These are phyloP conservation scores for Mediolabrus comicus DNA, from an alignment of 108 stramenopile species.

Conservation along the genomic window DNA sequence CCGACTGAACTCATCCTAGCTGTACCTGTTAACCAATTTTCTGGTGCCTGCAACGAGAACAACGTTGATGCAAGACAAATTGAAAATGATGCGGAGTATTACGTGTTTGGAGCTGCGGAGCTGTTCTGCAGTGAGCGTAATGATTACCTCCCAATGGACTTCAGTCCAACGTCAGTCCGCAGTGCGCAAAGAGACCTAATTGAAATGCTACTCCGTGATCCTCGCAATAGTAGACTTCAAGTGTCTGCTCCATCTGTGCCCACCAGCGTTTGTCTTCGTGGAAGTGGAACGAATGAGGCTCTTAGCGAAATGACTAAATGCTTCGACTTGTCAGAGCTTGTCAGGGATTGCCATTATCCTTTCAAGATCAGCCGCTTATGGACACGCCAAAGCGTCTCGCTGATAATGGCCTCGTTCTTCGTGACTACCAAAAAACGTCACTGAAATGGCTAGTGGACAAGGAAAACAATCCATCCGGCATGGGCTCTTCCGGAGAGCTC, in stretches of 20 bases:
- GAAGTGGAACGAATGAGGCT: not conserved
- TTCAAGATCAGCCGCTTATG: slow-evolving; percentile 14
- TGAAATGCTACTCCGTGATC: slow-evolving; percentile 21
- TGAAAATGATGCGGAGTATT: not conserved
- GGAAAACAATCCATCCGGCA: slow-evolving; percentile 19
- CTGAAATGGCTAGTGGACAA: slow-evolving; percentile 33
- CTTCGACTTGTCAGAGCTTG: slow-evolving; percentile 33
- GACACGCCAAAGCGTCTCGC: slow-evolving; percentile 29
- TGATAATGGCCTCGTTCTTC: slow-evolving; percentile 26
- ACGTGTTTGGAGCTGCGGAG: not conserved
- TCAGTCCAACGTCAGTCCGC: slow-evolving; percentile 10
- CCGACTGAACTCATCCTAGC: slow-evolving; percentile 14
- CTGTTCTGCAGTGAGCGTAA: slow-evolving; percentile 1
- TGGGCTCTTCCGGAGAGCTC: slow-evolving; percentile 26
- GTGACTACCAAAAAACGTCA: slow-evolving; percentile 29
- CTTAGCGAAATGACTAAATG: slow-evolving; percentile 13
- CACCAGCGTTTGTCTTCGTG: slow-evolving; percentile 14
- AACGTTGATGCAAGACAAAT: not conserved
- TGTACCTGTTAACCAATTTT: not conserved
- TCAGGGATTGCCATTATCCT: slow-evolving; percentile 28
- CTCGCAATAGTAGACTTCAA: slow-evolving; percentile 6
- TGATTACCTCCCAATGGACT: slow-evolving; percentile 19
- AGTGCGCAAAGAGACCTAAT: slow-evolving; percentile 31
- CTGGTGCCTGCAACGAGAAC: not conserved
- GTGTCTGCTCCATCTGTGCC: slow-evolving; percentile 13